A percentile compares a stretch with the other conserved stretches of the same genome.
phyloP scores from a whole-genome alignment of 257 asterid genomes.

The Prunella vulgaris region DNA sequence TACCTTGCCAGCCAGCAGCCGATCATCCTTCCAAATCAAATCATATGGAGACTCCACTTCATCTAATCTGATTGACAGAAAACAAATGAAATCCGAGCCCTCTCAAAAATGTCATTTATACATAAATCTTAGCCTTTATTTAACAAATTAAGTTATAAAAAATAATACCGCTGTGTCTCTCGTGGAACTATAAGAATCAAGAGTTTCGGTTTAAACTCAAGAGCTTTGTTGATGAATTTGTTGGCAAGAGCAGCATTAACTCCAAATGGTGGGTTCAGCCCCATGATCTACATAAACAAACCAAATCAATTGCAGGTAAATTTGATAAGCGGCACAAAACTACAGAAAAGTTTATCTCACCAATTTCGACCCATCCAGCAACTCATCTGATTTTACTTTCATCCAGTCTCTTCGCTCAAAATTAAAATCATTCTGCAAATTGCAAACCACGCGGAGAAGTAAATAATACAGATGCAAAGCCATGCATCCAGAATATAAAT shows the following conservation, averaged over 20 bases:
- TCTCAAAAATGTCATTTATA: not conserved
- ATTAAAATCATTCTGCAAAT: slow-evolving; percentile 63
- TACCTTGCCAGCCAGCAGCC: slow-evolving; percentile 65
- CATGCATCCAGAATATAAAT: too few species aligned
- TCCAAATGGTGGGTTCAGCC: slow-evolving; percentile 96
- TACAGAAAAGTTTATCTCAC: slow-evolving; percentile 38
- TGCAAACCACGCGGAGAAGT: slow-evolving; percentile 5
- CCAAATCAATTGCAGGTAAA: slow-evolving; percentile 11
- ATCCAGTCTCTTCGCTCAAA: slow-evolving; percentile 92
- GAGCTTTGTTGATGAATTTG: slow-evolving; percentile 74
- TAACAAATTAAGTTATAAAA: not conserved
- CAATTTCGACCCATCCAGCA: slow-evolving; percentile 70
- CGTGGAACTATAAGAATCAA: slow-evolving; percentile 76
- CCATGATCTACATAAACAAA: slow-evolving; percentile 65
- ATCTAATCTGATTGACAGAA: slow-evolving; percentile 51
- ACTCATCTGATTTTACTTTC: slow-evolving; percentile 45
- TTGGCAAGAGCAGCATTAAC: slow-evolving; percentile 72
- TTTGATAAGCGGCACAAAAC: slow-evolving; percentile 11
- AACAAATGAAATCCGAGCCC: not conserved
- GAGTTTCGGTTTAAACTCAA: slow-evolving; percentile 82
- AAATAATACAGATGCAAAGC: not conserved
- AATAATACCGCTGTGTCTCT: slow-evolving; percentile 54
- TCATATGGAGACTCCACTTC: slow-evolving; percentile 47
- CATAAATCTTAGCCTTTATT: not conserved
- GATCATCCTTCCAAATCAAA: slow-evolving; percentile 73